phyloP scores from a whole-genome alignment of 2,329 filamentous ascomycete species.

The Pyrenochaeta sp. region DNA sequence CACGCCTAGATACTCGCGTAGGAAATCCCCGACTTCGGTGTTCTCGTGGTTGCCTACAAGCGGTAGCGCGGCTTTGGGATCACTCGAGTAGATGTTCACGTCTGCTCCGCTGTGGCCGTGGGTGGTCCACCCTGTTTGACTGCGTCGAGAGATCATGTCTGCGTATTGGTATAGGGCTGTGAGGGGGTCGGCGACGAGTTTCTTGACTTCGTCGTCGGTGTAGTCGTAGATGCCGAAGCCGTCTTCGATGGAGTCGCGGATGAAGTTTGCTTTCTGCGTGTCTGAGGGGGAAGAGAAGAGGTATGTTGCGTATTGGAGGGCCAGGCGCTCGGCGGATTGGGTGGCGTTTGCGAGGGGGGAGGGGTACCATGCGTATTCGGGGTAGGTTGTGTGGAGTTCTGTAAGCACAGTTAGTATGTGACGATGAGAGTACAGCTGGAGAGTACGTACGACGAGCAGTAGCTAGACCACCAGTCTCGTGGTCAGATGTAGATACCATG shows the following conservation, averaged over 20 bases:
- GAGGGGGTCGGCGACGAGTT: conserved; percentile 67
- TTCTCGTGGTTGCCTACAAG: conserved; percentile 93
- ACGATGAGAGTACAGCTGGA: not conserved
- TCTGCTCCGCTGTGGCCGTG: conserved; percentile 91
- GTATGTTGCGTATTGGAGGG: conserved; percentile 68
- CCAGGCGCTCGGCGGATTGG: conserved; percentile 75
- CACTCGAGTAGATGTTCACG: conserved; percentile 93
- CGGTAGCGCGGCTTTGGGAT: conserved; percentile 66
- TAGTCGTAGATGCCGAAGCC: conserved; percentile 82
- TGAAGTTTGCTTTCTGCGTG: conserved; percentile 60
- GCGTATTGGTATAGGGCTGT: conserved; percentile 72
- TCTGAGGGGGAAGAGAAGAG: conserved; percentile 54
- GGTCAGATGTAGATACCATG: conserved; percentile 90
- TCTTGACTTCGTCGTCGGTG: conserved; percentile 73
- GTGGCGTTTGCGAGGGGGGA: conserved; percentile 81
- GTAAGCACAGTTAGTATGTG: conserved; percentile 18
- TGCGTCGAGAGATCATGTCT: conserved; percentile 85
- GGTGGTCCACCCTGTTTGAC: conserved; percentile 92
- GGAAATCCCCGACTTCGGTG: conserved; percentile 85
- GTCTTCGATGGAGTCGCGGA: conserved; percentile 72
- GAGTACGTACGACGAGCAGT: conserved; percentile 74
- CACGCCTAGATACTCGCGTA: conserved; percentile 79
- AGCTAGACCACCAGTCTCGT: conserved; percentile 91
- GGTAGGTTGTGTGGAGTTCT: conserved; percentile 69
- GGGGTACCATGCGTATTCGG: conserved; percentile 82